Base-by-base conservation (phyloP, 2,329 filamentous ascomycete genomes). In the Penicillium sp. region DNA sequence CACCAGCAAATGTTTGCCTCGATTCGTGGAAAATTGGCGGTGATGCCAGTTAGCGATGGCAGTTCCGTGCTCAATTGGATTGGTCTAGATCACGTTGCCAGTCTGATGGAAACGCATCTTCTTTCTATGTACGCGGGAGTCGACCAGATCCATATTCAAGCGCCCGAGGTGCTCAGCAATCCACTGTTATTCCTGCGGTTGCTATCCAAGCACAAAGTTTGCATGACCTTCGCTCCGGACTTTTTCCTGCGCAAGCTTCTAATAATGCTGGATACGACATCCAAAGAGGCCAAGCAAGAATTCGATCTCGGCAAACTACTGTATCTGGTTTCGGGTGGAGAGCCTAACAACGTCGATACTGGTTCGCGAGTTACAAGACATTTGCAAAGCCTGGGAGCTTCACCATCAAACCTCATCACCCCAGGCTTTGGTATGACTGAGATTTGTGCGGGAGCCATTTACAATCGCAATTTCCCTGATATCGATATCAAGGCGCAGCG, bases 61-160 rank as follows among this genome's bases (percentile, higher is more conserved):
- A 57, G 70, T 8, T 60, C 73, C 0, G 74, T 78, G 35, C 61
- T 82, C 4, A 79, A 77, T 55, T 82, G 79, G 79, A 74, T 81
- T 13, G 73, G 73, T 0, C 66, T 83, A 7, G 81, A 84, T 56
- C 82, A 84, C 53, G 80, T 83, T 9, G 82, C 78, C 0, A 76
- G 68, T 54, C 65, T 85, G 3, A 68, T 73, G 1, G 79, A 85
- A 47, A 76, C 79, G 14, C 82, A 84, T 58, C 62, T 84, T 0
- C 75, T 76, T 13, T 78, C 81, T 1, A 79, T 67, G 26, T 56
- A 44, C 14, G 35, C 56, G 13, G 47, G 59, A 29, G n/a, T 16
- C 5, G 27, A 44, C 8, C 42, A 44, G 29, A 18, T 44, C 4
- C 42, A 44, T 3, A 13, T 44, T 3, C 27, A 44, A 8, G 14